Base-by-base conservation (phyloP, 148 eudicot genomes). In the Chenopodium suecicum region DNA sequence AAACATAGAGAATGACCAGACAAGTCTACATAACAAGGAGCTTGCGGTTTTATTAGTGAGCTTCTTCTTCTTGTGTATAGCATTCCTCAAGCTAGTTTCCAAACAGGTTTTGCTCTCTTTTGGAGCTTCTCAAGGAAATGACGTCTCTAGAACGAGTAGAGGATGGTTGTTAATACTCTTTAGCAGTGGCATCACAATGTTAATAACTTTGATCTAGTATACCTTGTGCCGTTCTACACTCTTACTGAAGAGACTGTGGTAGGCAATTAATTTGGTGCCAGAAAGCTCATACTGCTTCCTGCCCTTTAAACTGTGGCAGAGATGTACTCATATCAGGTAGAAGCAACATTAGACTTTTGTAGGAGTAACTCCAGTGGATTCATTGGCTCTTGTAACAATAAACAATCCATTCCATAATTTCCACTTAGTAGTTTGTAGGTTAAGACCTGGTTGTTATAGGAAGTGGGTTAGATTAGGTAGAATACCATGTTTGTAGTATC, bases 11-110 rank as follows among this genome's bases (percentile, higher is more conserved):
- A 86, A 41, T 2, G 90, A 93, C 70, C 98, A 95, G 83, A 85
- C 84, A 11, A 90, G 84, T 76, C 77, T 95, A 82, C 97, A 90
- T 73, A 91, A 87, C 70, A 90, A 91, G 84, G 96, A 92, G 90
- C 87, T 93, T 22, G 90, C 91, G 8, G 81, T 93, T 37, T 68
- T 95, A 29, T 77, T 89, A 70, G 88, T 91, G 82, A 86, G 92
- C 78, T 84, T 95, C 81, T 85, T 84, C 66, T 92, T 93, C 83
- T 77, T 87, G 70, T 89, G 89, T 70, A 74, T 92, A 79, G 92
- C 94, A 22, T 85, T 93, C 74, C 84, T 91, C 44, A 91, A 86
- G 88, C 72, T 94, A 66, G 83, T 91, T 46, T 86, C 91, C 13
- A 87, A 88, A 79, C 82, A 89, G 63, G 67, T 88, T 71, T 84